Evolutionary conservation across 306 rosid genomes (phyloP).

Genomic region (Casuarina glauca): DNA sequence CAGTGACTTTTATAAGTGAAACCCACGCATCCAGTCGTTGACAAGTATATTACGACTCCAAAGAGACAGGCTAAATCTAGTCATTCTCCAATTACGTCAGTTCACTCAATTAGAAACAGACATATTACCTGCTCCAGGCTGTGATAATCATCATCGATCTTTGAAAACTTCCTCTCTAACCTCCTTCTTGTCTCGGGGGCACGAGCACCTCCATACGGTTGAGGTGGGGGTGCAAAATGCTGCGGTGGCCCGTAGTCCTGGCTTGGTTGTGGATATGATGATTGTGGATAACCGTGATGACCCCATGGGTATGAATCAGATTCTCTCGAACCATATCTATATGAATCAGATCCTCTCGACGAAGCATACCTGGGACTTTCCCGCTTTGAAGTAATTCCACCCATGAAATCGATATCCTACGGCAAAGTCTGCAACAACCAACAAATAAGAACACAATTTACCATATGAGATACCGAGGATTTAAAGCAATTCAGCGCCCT

Average conservation of each 20-base stretch:
- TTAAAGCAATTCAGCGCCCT: slow-evolving; percentile 21
- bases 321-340: slow-evolving; percentile 38
- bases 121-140: slow-evolving; percentile 73
- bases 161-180: slow-evolving; percentile 61
- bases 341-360: slow-evolving; percentile 38
- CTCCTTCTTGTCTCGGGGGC: slow-evolving; percentile 43
- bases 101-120: slow-evolving; percentile 12
- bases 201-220: slow-evolving; percentile 40
- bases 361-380: slow-evolving; percentile 43
- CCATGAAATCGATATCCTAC: slow-evolving; percentile 53
- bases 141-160: slow-evolving; percentile 63
- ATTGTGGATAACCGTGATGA: slow-evolving; percentile 40
- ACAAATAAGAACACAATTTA: background rate
- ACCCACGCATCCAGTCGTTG: background rate
- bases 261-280: slow-evolving; percentile 48
- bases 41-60: background rate
- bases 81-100: slow-evolving; percentile 6
- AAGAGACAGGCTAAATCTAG: background rate
- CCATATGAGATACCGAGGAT: slow-evolving; percentile 3
- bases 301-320: slow-evolving; percentile 42
- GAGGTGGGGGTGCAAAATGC: slow-evolving; percentile 45
- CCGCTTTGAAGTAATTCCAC: slow-evolving; percentile 69
- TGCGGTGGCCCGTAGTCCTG: slow-evolving; percentile 42
- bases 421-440: slow-evolving; percentile 29
- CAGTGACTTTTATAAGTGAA: background rate